Percentiles rank a stretch among this genome's conserved stretches.
Conservation (phyloP, 441 rosid species). For the Gossypium gossypioides region DNA sequence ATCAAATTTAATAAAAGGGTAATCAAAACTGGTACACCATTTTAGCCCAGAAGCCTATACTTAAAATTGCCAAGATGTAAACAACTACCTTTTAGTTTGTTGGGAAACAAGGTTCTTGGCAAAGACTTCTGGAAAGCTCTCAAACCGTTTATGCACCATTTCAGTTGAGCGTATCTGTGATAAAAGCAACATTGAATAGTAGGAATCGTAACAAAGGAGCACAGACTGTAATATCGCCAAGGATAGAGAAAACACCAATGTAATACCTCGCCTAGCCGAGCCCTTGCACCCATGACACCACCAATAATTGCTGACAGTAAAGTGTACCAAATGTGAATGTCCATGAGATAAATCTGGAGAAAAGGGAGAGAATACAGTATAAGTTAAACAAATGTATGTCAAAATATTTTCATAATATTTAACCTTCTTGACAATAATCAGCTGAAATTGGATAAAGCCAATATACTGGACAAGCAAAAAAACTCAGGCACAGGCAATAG, state of each 20-base stretch:
- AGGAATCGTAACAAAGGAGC: not conserved
- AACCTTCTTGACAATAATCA: not conserved
- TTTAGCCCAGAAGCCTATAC: not conserved
- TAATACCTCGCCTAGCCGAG: constrained; percentile 93
- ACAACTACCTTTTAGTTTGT: constrained; percentile 48
- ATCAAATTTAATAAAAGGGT: not conserved
- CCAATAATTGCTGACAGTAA: constrained; percentile 88
- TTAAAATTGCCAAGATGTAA: not conserved
- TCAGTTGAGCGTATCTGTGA: constrained; percentile 84
- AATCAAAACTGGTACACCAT: not conserved
- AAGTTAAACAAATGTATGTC: not conserved
- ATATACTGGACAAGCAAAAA: not conserved
- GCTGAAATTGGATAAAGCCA: not conserved
- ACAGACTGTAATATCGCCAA: not conserved
- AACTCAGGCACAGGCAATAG: not conserved
- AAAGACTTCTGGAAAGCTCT: constrained; percentile 95
- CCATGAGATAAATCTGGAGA: constrained; percentile 87
- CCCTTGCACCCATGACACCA: constrained; percentile 98
- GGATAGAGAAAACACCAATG: not conserved
- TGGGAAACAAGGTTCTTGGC: constrained; percentile 73
- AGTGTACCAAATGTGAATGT: constrained; percentile 91
- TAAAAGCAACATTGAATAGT: constrained; percentile 9
- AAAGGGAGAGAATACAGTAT: not conserved
- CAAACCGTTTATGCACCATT: constrained; percentile 97
- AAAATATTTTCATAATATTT: not conserved